Evolutionary conservation across 805 yeast genomes (phyloP), one percentile per base, ranked within the genome.

Genomic region (Starmerella kuoi): DNA sequence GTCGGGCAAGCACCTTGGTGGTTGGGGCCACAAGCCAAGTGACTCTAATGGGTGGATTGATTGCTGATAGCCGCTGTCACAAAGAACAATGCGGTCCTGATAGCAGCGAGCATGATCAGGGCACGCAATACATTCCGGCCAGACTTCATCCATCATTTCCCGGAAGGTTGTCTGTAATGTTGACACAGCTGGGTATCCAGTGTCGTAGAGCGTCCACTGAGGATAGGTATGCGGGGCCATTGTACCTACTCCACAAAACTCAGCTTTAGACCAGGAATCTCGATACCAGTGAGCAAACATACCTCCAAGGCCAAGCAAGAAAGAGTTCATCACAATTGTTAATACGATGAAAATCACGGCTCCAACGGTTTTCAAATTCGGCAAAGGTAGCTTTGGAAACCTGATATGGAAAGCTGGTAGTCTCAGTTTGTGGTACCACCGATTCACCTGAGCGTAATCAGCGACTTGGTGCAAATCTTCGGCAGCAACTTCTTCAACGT

Each of bases 101-200:
- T 69, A 74, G 61, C 97, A 88, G 30, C 73, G 65, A 0, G 87
- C 91, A 61, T 87, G 77, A 3, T 68, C 71, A 2, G 97, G 96
- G 57, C 97, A 88, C 21, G 72, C 72, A 3, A 72, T 62, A 62
- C 98, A 88, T 18, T 31, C 40, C 12, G 54, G 54, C 42, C 51
- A 41, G 23, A 31, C 42, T 4, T 23, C 37, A 37, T 49, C 54
- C 43, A 50, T 36, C 7, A 27, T 26, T n/a, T 32, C 45, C 18
- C 50, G 41, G 18, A 37, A 36, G 11, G 15, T 9, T 19, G 38
- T 32, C 46, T 47, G 50, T 9, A 37, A 20, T 9, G 18, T 17
- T 22, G 35, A 14, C 15, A 40, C 35, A 4, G 34, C 25, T 24
- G 24, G 40, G 27, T 24, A 27, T 20, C 41, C 42, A 7, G 31